Evolutionary conservation across 169 alveolate genomes (phyloP), one percentile per base, ranked within the genome.

Genomic region (Cryptosporidium ubiquitum): DNA sequence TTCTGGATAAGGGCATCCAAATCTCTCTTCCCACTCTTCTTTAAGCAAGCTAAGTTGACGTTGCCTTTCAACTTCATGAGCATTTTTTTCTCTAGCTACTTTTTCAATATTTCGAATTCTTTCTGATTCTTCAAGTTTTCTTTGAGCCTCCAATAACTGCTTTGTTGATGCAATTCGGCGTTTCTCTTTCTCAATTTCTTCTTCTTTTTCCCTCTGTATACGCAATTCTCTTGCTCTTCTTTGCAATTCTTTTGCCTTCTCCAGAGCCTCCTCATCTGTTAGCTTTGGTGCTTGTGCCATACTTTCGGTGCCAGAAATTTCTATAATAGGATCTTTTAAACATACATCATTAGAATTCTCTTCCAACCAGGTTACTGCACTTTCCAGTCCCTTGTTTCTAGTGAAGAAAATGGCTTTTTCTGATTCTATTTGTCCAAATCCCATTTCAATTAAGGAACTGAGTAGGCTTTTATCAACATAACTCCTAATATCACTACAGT

Each of bases 11-110:
- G 89, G 89, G 18, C 89, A 79, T 29, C 95, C 94, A 55, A 92
- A 92, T 49, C 95, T 73, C 33, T 91, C 93, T 37, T 91, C 84
- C 86, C 91, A 92, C 9, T 92, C 95, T 23, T 85, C 86, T 1
- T 86, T 84, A 26, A 92, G 68, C 31, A 92, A 68, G 68, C 84
- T 91, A 5, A 91, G 64, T 68, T 92, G 95, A 42, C 95, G 91
- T 42, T 91, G 91, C 39, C 93, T 69, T 35, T 92, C 95, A 10
- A 49, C 89, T 70, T 85, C 91, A 49, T 92, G 94, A 16, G 74
- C 93, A 68, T 89, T 92, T 69, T 92, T 92, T 61, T 92, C 94
- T 44, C 58, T 85, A 55, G 89, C 86, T 20, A 66, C 75, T 68
- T 84, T 84, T 14, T 61, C 84, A 29, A 92, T 74, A 35, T 70